Base-by-base conservation (phyloP, 768 basidiomycete genomes). In the Rhodotorula diobovata region DNA sequence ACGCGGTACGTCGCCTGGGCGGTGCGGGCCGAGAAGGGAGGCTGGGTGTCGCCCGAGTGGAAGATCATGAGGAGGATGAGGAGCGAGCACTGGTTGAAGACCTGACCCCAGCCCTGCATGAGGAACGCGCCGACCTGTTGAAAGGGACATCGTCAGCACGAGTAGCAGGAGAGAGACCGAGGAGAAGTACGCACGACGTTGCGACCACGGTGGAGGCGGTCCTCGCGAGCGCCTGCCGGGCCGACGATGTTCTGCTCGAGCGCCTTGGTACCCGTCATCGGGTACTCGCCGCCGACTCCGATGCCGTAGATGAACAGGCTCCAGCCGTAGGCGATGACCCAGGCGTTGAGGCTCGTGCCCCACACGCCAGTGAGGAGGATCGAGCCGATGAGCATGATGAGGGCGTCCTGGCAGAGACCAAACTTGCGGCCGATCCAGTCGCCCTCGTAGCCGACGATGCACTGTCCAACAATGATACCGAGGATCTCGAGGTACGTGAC, bases 341-440 rank as follows among this genome's bases (percentile, higher is more conserved):
- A 83, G 34, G 80, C 81, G 50, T 82, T 74, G 45, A 83, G 76
- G 25, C 69, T 69, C 1, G 73, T 76, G 21, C 81, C 81, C 82
- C 82, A 83, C n/a, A 80, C 78, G 15, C 80, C 80, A n/a, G 81
- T 81, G 59, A 83, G 79, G 79, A 83, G 82, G 72, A 81, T 73
- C 32, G 81, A 75, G 66, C 81, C 81, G 61, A 82, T 62, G 59
- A 79, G 77, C 82, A 82, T 81, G 73, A 83, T 77, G 41, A 80
- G 66, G 8, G 82, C 82, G 70, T 83, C 82, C 64, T 69, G 67
- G 61, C 61, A 57, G 23, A 65, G 60, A 8, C 67, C 71, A n/a
- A 72, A 72, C 56, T 77, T 77, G 54, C 82, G 75, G 46, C 82
- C 82, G 61, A 82, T 79, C 81, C 81, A 82, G 61, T 82, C 82